Evolutionary conservation across 805 yeast genomes (phyloP).

Genomic region (Spathaspora sp.): DNA sequence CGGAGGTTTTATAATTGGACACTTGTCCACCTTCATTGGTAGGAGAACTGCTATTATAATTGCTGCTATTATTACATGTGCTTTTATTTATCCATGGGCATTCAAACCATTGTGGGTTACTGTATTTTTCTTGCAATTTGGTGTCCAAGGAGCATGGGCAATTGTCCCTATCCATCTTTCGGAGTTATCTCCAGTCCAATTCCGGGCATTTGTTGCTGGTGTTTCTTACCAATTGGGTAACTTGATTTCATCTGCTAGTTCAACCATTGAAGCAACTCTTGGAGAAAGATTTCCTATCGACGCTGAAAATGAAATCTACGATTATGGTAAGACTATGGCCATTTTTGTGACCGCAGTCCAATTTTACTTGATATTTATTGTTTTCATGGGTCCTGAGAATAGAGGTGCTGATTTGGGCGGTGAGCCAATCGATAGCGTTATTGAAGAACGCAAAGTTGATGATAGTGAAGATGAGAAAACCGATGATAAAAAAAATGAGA

Average conservation of each 20-base stretch:
- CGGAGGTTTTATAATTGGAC: slow-evolving; percentile 65
- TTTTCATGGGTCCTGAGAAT: slow-evolving; percentile 63
- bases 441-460: too few relatives aligned
- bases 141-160: slow-evolving; percentile 76
- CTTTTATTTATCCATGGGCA: slow-evolving; percentile 61
- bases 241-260: slow-evolving; percentile 65
- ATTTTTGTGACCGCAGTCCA: slow-evolving; percentile 64
- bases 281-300: slow-evolving; percentile 57
- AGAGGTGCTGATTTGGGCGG: slow-evolving; percentile 20
- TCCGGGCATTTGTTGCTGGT: slow-evolving; percentile 60
- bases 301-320: slow-evolving; percentile 26
- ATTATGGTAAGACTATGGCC: slow-evolving; percentile 70
- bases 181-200: slow-evolving; percentile 51
- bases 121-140: slow-evolving; percentile 56
- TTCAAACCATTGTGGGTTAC: slow-evolving; percentile 20
- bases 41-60: slow-evolving; percentile 54
- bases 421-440: slow-evolving; percentile 6
- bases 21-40: slow-evolving; percentile 54
- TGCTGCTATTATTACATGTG: slow-evolving; percentile 53
- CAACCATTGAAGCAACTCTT: slow-evolving; percentile 65
- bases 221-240: slow-evolving; percentile 70
- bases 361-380: slow-evolving; percentile 45
- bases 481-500: too few relatives aligned
- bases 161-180: slow-evolving; percentile 62
- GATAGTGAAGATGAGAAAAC: too few relatives aligned